Percentiles rank a stretch among this genome's conserved stretches.
phyloP scores from a whole-genome alignment of 164 flowering plant genomes.

The Vitis vinifera region DNA sequence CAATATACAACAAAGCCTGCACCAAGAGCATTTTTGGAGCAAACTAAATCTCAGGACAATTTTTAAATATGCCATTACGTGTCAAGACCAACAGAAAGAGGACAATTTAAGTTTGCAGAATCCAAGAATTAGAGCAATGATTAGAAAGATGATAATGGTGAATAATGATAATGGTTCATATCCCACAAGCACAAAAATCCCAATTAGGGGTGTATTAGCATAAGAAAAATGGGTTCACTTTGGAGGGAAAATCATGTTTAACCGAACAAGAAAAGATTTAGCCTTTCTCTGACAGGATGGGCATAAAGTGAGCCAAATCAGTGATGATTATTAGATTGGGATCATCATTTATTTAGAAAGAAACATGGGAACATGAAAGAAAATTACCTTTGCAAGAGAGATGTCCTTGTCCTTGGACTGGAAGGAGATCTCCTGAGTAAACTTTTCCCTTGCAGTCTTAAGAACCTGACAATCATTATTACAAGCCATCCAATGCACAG shows the following conservation, averaged over 20 bases:
- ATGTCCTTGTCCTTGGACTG: constrained; percentile 60
- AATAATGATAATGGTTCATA: no score
- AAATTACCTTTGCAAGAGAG: constrained; percentile 61
- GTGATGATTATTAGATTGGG: background rate
- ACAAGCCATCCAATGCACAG: background rate
- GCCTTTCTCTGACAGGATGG: background rate
- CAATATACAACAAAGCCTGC: constrained; percentile 58
- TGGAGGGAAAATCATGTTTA: no score
- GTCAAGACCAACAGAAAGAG: no score
- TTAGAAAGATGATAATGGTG: no score
- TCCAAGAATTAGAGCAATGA: no score
- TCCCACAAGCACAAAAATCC: no score
- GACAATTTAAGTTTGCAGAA: no score
- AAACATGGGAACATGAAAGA: background rate
- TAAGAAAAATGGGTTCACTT: no score
- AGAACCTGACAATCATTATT: constrained; percentile 31
- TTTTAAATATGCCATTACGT: no score
- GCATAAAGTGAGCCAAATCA: background rate
- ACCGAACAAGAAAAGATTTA: no score
- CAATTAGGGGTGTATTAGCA: no score
- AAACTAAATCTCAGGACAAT: background rate
- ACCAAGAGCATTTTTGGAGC: constrained; percentile 4
- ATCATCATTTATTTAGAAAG: background rate
- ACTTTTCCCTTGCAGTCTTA: constrained; percentile 56
- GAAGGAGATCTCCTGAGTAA: constrained; percentile 59